Evolutionary conservation across 768 basidiomycete species (phyloP).

Genomic region (Leccinum sublutescens): DNA sequence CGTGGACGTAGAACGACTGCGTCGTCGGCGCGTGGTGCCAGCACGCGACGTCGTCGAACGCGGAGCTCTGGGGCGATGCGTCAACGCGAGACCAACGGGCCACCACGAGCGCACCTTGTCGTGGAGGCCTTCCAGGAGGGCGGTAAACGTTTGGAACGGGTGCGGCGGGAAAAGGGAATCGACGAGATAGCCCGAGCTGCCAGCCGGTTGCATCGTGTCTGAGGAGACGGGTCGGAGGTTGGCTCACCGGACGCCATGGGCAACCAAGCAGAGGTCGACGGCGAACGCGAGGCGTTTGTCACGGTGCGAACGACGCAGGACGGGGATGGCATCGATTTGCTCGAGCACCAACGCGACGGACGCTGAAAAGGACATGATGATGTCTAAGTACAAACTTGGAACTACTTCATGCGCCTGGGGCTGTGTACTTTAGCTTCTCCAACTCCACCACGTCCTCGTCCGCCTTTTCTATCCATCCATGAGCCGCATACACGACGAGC

Average conservation of each 20-base stretch:
- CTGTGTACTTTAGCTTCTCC: slow-evolving; percentile 52
- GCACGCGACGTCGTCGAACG: slow-evolving; percentile 44
- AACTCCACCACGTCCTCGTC: slow-evolving; percentile 48
- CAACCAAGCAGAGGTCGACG: slow-evolving; percentile 42
- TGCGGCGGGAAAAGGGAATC: slow-evolving; percentile 41
- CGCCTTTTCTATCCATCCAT: slow-evolving; percentile 43
- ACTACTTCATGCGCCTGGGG: slow-evolving; percentile 48
- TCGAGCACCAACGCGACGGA: slow-evolving; percentile 23
- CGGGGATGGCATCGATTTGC: slow-evolving; percentile 7
- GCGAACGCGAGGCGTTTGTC: slow-evolving; percentile 33
- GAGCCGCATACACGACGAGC: slow-evolving; percentile 44
- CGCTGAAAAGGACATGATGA: slow-evolving; percentile 4
- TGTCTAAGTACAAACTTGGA: not conserved
- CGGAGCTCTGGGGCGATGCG: slow-evolving; percentile 7
- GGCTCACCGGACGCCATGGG: slow-evolving; percentile 42
- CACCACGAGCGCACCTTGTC: slow-evolving; percentile 29
- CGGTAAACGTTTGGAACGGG: slow-evolving; percentile 34
- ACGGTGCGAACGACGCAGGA: slow-evolving; percentile 8
- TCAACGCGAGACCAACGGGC: not conserved
- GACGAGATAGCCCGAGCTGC: slow-evolving; percentile 46
- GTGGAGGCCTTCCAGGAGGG: slow-evolving; percentile 41
- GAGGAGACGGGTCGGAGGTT: not conserved
- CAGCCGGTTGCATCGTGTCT: not conserved
- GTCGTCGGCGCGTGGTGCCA: slow-evolving; percentile 44
- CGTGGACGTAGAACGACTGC: slow-evolving; percentile 59